These are phyloP conservation scores for Penicillium alfredii DNA, from an alignment of 495 filamentous ascomycete species.

Conservation along the genomic window DNA sequence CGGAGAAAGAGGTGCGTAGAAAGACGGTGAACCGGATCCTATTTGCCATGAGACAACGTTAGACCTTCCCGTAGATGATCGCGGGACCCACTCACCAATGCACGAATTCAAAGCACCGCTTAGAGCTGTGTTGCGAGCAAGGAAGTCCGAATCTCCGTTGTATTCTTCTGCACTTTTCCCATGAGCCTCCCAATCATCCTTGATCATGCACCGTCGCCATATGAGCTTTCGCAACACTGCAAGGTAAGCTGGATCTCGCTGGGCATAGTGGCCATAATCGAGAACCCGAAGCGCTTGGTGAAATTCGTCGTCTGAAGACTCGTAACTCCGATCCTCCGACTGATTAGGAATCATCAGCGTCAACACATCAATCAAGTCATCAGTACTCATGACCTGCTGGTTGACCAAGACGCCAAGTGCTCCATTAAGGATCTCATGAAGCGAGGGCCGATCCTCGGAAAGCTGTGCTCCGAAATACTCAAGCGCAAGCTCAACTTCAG, in stretches of 20 bases:
- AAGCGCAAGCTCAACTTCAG: constrained; percentile 67
- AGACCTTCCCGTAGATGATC: neutral
- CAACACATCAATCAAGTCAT: constrained; percentile 72
- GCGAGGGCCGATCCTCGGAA: constrained; percentile 54
- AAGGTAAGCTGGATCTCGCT: constrained; percentile 42
- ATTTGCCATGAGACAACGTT: constrained; percentile 11
- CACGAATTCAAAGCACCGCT: constrained; percentile 28
- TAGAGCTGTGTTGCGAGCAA: constrained; percentile 28
- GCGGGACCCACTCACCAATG: constrained; percentile 26
- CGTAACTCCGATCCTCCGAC: constrained; percentile 29
- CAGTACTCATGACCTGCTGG: constrained; percentile 58
- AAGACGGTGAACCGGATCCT: constrained; percentile 14
- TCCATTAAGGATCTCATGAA: constrained; percentile 58
- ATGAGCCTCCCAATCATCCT: constrained; percentile 67
- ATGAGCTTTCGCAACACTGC: constrained; percentile 61
- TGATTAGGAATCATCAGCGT: constrained; percentile 56
- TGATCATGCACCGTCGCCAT: constrained; percentile 76
- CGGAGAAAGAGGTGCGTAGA: constrained; percentile 41
- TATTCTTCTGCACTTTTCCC: constrained; percentile 26
- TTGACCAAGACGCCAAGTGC: constrained; percentile 59
- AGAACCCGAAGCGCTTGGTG: constrained; percentile 66
- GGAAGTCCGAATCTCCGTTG: constrained; percentile 17
- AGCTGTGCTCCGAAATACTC: constrained; percentile 55
- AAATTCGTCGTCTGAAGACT: constrained; percentile 51
- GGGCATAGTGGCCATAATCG: constrained; percentile 45